Percentiles rank a stretch among this genome's conserved stretches.
These are phyloP conservation scores for Stevia rebaudiana DNA, from an alignment of 140 eudicot species.

Conservation along the genomic window DNA sequence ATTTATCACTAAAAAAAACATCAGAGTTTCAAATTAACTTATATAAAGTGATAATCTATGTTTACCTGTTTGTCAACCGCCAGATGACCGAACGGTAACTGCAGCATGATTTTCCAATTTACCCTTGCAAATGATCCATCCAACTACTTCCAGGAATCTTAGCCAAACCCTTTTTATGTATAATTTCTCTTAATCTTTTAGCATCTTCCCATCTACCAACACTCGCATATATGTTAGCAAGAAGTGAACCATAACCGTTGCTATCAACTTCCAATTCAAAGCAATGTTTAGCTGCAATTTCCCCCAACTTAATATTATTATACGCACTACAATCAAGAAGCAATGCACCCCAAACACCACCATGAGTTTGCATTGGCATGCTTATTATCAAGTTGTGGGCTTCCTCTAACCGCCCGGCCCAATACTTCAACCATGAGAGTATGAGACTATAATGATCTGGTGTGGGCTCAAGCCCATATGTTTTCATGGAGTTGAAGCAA, in stretches of 20 bases:
- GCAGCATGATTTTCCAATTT: background rate
- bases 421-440: constrained; percentile 86
- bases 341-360: constrained; percentile 94
- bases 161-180: constrained; percentile 40
- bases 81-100: background rate
- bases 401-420: constrained; percentile 73
- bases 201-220: constrained; percentile 81
- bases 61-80: background rate
- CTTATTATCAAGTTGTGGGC: constrained; percentile 63
- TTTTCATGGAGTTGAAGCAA: background rate
- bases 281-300: constrained; percentile 68
- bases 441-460: constrained; percentile 76
- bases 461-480: background rate
- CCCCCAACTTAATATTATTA: constrained; percentile 66
- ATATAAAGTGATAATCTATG: background rate
- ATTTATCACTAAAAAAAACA: too few species aligned
- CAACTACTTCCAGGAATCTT: constrained; percentile 80
- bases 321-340: constrained; percentile 75
- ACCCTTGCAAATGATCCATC: constrained; percentile 38
- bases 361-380: constrained; percentile 81
- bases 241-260: constrained; percentile 61
- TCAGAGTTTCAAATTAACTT: background rate
- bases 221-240: constrained; percentile 72
- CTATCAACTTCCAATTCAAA: constrained; percentile 62
- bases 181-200: constrained; percentile 43